Evolutionary conservation across 805 yeast species (phyloP), one percentile per base, ranked within the genome.

Genomic region (Kuraishia floccosa): DNA sequence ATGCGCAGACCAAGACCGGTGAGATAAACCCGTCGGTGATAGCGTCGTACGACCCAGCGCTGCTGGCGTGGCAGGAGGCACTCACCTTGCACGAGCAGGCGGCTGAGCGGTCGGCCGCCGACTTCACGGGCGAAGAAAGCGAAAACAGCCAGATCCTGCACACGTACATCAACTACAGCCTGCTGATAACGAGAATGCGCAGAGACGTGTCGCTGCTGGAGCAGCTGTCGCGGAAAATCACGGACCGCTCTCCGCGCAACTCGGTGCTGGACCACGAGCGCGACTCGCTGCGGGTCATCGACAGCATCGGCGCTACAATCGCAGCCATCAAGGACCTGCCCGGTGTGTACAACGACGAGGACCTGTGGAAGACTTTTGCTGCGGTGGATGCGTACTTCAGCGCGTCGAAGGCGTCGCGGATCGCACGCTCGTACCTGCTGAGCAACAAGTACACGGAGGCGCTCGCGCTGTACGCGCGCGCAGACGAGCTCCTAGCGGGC

Each of bases 331-430:
- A 68, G 45, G 94, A 85, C 37, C 64, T 91, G 31, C 96, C 96
- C 0, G 97, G 97, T 63, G 94, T 89, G 13, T 75, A 80, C 46
- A 82, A 83, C 32, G 94, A 85, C 48, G 91, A 81, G 32, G 76
- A 67, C 15, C 62, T 89, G 33, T 50, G 59, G 38, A 54, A 56
- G 5, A 69, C 78, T 6, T 58, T 91, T 27, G 63, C 60, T 9
- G 41, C 63, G 11, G 54, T 84, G 42, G 55, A 58, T 19, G 44
- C 48, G 6, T 72, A 60, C 37, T 81, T 67, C 50, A 42, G 46
- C n/a, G 54, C 66, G 24, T 42, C 53, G 30, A 70, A 70, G 41
- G 44, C 63, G 10, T 41, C 54, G 18, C 49, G 58, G 13, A 45
- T 79, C 13, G 70, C 76, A 6, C 52, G 58, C 16, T 55, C 63